A percentile compares a stretch with the other conserved stretches of the same genome.
phyloP scores from a whole-genome alignment of 495 filamentous ascomycete species.

The Aspergillus cavernicola region DNA sequence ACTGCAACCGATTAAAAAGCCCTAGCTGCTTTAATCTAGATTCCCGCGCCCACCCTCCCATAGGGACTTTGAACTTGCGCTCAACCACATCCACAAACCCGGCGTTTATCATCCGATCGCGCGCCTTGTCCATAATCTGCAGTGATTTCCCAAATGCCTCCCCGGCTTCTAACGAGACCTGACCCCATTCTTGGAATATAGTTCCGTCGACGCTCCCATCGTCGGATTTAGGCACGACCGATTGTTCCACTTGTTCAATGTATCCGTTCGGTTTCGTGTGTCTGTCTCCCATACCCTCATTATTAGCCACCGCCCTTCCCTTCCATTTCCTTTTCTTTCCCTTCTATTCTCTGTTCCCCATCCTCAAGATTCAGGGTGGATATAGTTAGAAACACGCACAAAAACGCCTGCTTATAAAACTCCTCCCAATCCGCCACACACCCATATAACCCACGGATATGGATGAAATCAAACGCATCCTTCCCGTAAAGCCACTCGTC shows the following conservation, averaged over 20 bases:
- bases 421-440: conserved; percentile 10
- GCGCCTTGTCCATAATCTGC: conserved; percentile 1
- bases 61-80: conserved; percentile 12
- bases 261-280: conserved; percentile 41
- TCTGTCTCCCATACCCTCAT: neutral
- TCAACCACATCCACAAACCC: conserved; percentile 21
- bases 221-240: conserved; percentile 27
- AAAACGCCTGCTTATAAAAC: conserved; percentile 1
- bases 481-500: conserved; percentile 9
- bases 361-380: too few relatives aligned
- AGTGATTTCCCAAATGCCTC: conserved; percentile 17
- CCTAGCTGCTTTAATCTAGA: conserved; percentile 19
- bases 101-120: conserved; percentile 11
- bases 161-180: conserved; percentile 11
- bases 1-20: conserved; percentile 10
- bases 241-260: conserved; percentile 37
- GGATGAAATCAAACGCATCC: conserved; percentile 13
- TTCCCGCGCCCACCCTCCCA: conserved; percentile 21
- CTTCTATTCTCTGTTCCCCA: too few relatives aligned
- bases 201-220: conserved; percentile 16
- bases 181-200: conserved; percentile 6
- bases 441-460: conserved; percentile 9
- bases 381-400: too few relatives aligned
- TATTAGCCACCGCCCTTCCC: too few relatives aligned
- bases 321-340: too few relatives aligned